Base-by-base conservation (phyloP, 306 rosid genomes). In the Cucumis cinereus region DNA sequence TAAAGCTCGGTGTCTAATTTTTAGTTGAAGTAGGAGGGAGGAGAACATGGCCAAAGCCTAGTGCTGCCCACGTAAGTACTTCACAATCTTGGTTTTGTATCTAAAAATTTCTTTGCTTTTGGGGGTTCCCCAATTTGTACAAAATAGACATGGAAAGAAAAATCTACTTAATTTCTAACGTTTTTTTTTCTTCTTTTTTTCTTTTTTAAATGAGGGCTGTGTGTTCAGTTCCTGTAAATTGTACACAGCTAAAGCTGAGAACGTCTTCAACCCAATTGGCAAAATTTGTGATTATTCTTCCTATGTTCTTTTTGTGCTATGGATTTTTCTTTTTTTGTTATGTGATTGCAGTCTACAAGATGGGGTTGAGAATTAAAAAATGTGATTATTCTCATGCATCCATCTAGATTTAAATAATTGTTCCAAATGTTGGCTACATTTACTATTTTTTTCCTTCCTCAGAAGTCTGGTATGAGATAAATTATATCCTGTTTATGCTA, bases 51-150 rank as follows among this genome's bases (percentile, higher is more conserved):
- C 77, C 79, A 69, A 81, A 69, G 82, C 59, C 16, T 15, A 26
- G 41, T 19, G 59, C 75, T 71, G 24, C 75, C 75, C 75, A 71
- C 38, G 75, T 77, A 63, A 74, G 43, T 74, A 62, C 50, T 24
- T 20, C 33, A 30, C 43, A 63, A 73, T 64, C 74, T 63, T 45
- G 74, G 84, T 68, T 74, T 83, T 87, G 84, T 79, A 82, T 55
- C 81, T 77, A 26, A 64, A 74, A 81, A 40, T 41, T 67, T 68
- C 20, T 68, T 68, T 68, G 74, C 36, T 68, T 80, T 76, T 47
- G n/a, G 83, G 47, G 55, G 58, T 73, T 69, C 80, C 53, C 73
- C 74, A 14, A 47, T 40, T 76, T 89, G 92, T 87, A 88, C 84
- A 86, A 82, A 80, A 73, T 73, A 76, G 79, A 83, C 80, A 62